Base-by-base conservation (phyloP, 176 grass and related monocot genomes). In the Poa annua region DNA sequence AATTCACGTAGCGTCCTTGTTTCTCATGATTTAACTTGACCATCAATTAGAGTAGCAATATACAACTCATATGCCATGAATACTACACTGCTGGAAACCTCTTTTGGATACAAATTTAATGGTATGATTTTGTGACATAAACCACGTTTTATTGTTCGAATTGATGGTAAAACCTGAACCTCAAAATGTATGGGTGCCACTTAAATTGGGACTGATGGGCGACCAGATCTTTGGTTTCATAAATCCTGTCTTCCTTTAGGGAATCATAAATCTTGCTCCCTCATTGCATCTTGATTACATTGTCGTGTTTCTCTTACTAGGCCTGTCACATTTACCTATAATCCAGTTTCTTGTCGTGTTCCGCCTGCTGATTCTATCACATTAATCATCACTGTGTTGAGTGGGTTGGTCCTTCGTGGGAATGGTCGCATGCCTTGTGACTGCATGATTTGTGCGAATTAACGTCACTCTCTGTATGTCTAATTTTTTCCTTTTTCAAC, bases 401-500 rank as follows among this genome's bases (percentile, higher is more conserved):
- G 44, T 56, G 17, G 34, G 11, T 78, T 8, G 41, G 54, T 4
- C 14, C 34, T 36, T 19, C 7, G 10, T n/a, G 42, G 49, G 39
- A 71, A 38, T 12, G 71, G 41, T 34, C 6, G 4, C 35, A 6
- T 76, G 48, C 35, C 60, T 38, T 36, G 48, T 67, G 60, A 62
- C 36, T 87, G 36, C 60, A 68, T 61, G 60, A 5, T 60, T 81
- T 56, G 8, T 59, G 85, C 61, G 2, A 11, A 69, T 33, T 60
- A 9, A 42, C 0, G 29, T 32, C 4, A 39, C 19, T 25, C 29
- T 24, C 47, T 3, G 7, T 61, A 70, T 29, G n/a, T 51, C 20
- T 63, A 49, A 35, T 79, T 48, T 79, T 48, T 29, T 9, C 5
- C 6, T 36, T 54, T 63, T 48, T 50, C 35, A 33, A 26, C 44